Base-by-base conservation (phyloP, 768 basidiomycete species). In the Leccinum variicolor region DNA sequence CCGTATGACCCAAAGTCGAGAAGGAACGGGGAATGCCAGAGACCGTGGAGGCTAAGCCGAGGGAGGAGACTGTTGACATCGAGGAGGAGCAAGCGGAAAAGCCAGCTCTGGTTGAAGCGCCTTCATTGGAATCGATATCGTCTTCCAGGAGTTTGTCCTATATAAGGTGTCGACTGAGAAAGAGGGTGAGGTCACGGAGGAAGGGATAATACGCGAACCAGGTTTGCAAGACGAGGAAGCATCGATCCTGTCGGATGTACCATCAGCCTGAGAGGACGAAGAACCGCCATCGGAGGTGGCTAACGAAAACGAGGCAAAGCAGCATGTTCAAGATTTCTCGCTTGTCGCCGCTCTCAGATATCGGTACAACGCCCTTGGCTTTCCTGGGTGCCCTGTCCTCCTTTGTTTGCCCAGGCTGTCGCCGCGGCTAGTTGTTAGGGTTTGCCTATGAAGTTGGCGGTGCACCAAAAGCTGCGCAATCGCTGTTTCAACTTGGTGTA, bases 341-440 rank as follows among this genome's bases (percentile, higher is more conserved):
- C 9, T 59, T 71, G 25, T 70, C 76, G 6, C 70, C 72, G 9
- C 66, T 67, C 21, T 66, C 72, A 49, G 81, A 81, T 50, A 69
- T 72, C 29, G 84, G 79, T 60, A 83, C 84, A 0, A 89, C 87
- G 14, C 87, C 11, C 85, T 85, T 17, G 82, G 79, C 4, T 84
- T 86, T n/a, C 87, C 87, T 0, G 65, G 70, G 3, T 84, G 86
- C n/a, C 87, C 87, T 0, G 65, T 70, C 25, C 58, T 19, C 28
- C 60, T 58, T n/a, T 15, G 65, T 19, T 33, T 29, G 28, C 54
- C 67, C 31, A 29, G 28, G 28, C 50, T 51, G 52, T 29, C 62
- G 33, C 31, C 31, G 13, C 31, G 31, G 13, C 31, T 13, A 46
- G 23, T 19, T 1, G 45, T 13, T 61, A 58, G 48, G 55, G 58